Base-by-base conservation (phyloP, 225 moss, liverwort and hornwort genomes). In the Sphagnum contortum region DNA sequence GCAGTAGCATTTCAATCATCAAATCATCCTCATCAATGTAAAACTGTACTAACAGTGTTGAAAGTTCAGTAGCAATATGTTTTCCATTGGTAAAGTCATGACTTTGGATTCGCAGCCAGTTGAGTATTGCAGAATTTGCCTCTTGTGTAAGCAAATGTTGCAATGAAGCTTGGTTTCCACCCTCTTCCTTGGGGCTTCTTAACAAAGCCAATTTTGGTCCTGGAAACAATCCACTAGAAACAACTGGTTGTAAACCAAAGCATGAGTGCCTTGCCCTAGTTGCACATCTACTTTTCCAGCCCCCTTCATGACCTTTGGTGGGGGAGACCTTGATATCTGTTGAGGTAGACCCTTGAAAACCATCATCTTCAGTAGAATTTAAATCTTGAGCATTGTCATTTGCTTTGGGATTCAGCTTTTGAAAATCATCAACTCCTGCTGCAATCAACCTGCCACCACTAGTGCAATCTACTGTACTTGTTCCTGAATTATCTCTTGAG, bases 21-120 rank as follows among this genome's bases (percentile, higher is more conserved):
- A 91, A 74, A 59, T 86, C 88, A 70, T 91, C 91, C 76, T 88
- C 88, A 57, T 88, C 81, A 50, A 80, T 62, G 69, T 77, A 91
- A 48, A 88, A 64, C 12, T 74, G 63, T 52, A 91, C 79, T 57
- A 88, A 66, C 45, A 69, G 49, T 68, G 67, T 56, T 44, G 88
- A 77, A 45, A 91, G 71, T 10, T 72, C 74, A 67, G 70, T 56
- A 47, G 29, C 61, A 63, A 73, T 64, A 50, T 10, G 51, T 52
- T 62, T 80, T 59, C 49, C 61, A 12, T 64, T 45, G 5, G 12
- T 13, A 60, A 68, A 57, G 5, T 6, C 71, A 64, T 53, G 62
- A 63, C 62, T 78, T 68, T 82, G 82, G 14, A 70, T 48, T 59
- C 50, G 64, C 62, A 82, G 62, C 81, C 81, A 82, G 55, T 66